Conservation (phyloP, 2,329 filamentous ascomycete genomes). For the Periconia sp. region DNA sequence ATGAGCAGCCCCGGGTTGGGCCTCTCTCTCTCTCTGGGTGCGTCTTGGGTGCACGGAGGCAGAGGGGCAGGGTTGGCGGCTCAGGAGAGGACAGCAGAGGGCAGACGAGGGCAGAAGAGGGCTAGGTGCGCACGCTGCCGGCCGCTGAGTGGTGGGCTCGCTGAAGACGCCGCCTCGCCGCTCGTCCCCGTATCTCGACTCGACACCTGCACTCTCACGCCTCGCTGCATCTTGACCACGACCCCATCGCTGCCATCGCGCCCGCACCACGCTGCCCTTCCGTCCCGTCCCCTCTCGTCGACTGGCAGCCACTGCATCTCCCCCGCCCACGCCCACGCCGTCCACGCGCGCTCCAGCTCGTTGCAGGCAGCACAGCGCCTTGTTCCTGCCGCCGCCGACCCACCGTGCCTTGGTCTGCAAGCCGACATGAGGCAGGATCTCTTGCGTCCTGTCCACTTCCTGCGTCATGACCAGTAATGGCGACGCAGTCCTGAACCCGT, state of each 20-base stretch:
- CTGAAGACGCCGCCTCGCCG: slow-evolving; percentile 4
- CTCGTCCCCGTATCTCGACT: slow-evolving; percentile 1
- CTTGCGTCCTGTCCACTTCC: slow-evolving; percentile 42
- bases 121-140: background rate
- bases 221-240: background rate
- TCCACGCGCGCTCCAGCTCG: slow-evolving; percentile 9
- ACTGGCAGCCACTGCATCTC: slow-evolving; percentile 1
- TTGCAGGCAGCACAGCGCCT: slow-evolving; percentile 28
- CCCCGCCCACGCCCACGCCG: slow-evolving; percentile 3
- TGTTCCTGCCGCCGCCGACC: slow-evolving; percentile 23
- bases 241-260: slow-evolving; percentile 8
- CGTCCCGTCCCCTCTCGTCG: background rate
- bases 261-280: background rate
- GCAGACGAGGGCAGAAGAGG: slow-evolving; percentile 1
- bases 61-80: background rate
- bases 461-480: slow-evolving; percentile 50
- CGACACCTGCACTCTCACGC: background rate
- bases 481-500: slow-evolving; percentile 39
- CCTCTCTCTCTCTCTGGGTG: too few species aligned
- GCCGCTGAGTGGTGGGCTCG: slow-evolving; percentile 10
- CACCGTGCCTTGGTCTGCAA: slow-evolving; percentile 24
- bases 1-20: too few species aligned
- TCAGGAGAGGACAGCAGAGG: background rate
- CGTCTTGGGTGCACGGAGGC: background rate
- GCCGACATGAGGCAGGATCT: slow-evolving; percentile 48